A percentile compares a stretch with the other conserved stretches of the same genome.
Evolutionary conservation across 1,284 basidiomycete genomes (phyloP).

Genomic region (Amylostereum areolatum): DNA sequence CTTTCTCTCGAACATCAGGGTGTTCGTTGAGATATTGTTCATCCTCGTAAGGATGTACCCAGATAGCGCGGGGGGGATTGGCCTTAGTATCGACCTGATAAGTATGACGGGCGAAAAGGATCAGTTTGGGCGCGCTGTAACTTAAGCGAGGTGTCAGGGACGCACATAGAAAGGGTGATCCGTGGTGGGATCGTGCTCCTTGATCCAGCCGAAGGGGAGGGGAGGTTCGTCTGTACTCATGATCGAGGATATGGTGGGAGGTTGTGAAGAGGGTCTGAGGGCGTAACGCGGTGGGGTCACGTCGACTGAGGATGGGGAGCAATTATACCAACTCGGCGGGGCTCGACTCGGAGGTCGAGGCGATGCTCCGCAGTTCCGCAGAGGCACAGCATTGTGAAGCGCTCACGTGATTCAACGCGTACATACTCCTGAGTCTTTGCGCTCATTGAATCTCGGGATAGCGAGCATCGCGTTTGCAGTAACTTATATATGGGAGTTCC

Average conservation of each 20-base stretch:
- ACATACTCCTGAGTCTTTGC: too few species aligned
- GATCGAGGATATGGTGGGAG: background rate
- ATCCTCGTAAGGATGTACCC: conserved; percentile 68
- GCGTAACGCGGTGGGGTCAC: background rate
- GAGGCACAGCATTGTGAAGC: background rate
- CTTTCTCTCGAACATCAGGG: conserved; percentile 40
- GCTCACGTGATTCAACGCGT: background rate
- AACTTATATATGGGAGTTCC: too few species aligned
- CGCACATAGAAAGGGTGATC: conserved; percentile 41
- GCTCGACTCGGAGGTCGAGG: background rate
- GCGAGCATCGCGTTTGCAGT: too few species aligned
- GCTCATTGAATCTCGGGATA: too few species aligned
- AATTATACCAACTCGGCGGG: background rate
- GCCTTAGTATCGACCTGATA: conserved; percentile 58
- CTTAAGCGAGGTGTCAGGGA: conserved; percentile 1
- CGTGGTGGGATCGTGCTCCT: conserved; percentile 40
- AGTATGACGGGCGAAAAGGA: conserved; percentile 1
- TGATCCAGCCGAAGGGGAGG: conserved; percentile 60
- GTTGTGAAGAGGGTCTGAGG: background rate
- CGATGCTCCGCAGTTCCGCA: background rate
- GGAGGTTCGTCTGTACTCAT: conserved; percentile 11
- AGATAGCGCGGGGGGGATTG: conserved; percentile 60
- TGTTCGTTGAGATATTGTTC: conserved; percentile 53
- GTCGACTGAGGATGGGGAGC: background rate
- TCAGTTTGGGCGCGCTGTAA: conserved; percentile 1